These are phyloP conservation scores for Trichoderma breve DNA, from an alignment of 2,329 filamentous ascomycete species.

Conservation along the genomic window DNA sequence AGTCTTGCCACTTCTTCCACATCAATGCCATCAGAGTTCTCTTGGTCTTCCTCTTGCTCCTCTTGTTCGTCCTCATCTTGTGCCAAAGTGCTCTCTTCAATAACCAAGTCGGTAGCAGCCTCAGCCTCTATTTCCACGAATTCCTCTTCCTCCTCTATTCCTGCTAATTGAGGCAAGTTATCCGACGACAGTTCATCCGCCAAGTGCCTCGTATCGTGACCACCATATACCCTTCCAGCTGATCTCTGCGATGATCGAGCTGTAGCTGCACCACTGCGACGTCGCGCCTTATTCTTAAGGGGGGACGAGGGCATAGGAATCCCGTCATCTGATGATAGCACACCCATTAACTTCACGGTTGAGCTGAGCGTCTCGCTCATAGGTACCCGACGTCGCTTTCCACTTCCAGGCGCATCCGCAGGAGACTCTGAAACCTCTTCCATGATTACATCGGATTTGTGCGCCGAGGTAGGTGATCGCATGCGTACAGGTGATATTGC, in stretches of 20 bases:
- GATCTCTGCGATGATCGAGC: slow-evolving; percentile 31
- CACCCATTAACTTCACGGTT: slow-evolving; percentile 44
- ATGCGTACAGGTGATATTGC: slow-evolving; percentile 19
- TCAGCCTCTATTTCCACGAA: neutral
- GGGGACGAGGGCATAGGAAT: slow-evolving; percentile 41
- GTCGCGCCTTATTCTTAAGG: slow-evolving; percentile 39
- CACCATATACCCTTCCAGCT: neutral
- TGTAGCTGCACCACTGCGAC: slow-evolving; percentile 35
- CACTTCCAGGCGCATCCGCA: slow-evolving; percentile 54
- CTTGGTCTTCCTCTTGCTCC: slow-evolving; percentile 27
- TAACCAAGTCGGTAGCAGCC: neutral
- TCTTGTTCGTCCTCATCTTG: neutral
- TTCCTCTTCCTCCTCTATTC: slow-evolving; percentile 13
- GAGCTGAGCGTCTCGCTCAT: slow-evolving; percentile 38
- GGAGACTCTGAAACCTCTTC: slow-evolving; percentile 47
- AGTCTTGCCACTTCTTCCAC: slow-evolving; percentile 42
- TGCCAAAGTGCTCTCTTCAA: neutral
- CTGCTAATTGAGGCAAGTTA: neutral
- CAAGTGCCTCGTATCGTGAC: slow-evolving; percentile 20
- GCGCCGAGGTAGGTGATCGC: slow-evolving; percentile 19
- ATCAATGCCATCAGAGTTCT: slow-evolving; percentile 45
- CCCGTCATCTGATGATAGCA: slow-evolving; percentile 34
- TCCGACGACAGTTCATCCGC: slow-evolving; percentile 38
- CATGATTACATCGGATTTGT: slow-evolving; percentile 19
- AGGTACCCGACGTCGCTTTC: slow-evolving; percentile 44